phyloP scores from a whole-genome alignment of 768 basidiomycete species.

The Naganishia friedmannii region DNA sequence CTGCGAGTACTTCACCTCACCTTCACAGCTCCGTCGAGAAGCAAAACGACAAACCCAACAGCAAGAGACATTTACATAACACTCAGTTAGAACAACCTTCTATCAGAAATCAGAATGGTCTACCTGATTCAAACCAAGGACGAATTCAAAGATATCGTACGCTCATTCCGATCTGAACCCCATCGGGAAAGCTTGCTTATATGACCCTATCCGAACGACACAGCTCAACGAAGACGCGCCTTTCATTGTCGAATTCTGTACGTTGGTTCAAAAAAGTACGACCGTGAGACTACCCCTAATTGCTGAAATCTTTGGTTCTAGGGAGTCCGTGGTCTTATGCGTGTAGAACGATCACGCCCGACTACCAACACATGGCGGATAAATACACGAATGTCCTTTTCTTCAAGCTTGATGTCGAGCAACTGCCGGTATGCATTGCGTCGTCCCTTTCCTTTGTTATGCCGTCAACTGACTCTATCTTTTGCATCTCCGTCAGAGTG shows the following conservation, averaged over 20 bases:
- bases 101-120: slow-evolving; percentile 40
- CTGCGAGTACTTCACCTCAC: too few species aligned
- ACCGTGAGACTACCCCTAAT: background rate
- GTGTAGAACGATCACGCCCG: slow-evolving; percentile 52
- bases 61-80: too few species aligned
- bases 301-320: background rate
- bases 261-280: background rate
- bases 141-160: slow-evolving; percentile 45
- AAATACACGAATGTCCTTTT: slow-evolving; percentile 48
- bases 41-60: too few species aligned
- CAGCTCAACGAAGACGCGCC: slow-evolving; percentile 41
- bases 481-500: slow-evolving; percentile 36
- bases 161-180: slow-evolving; percentile 21
- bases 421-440: slow-evolving; percentile 44
- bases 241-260: slow-evolving; percentile 49
- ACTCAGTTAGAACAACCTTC: too few species aligned
- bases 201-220: background rate
- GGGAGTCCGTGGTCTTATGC: slow-evolving; percentile 47
- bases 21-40: too few species aligned
- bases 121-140: slow-evolving; percentile 46
- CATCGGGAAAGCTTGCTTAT: background rate
- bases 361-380: slow-evolving; percentile 48
- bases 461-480: background rate
- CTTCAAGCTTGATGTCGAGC: slow-evolving; percentile 54
- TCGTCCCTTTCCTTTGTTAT: background rate